A percentile compares a stretch with the other conserved stretches of the same genome.
Evolutionary conservation across 805 yeast genomes (phyloP).

Genomic region (Ogataea dorogensis): DNA sequence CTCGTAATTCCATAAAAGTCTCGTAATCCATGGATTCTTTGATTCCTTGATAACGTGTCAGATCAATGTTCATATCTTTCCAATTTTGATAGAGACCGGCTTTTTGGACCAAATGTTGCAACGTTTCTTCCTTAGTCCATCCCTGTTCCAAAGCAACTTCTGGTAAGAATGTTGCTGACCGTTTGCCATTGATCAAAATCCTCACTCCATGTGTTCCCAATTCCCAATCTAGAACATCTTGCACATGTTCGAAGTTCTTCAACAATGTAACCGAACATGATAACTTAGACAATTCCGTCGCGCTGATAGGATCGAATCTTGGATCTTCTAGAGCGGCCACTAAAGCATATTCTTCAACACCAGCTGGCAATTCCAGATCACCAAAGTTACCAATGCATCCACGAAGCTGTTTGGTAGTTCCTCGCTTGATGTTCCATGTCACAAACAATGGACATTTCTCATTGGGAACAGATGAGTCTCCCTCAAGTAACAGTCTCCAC

Average conservation of each 20-base stretch:
- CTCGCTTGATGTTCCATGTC: slow-evolving; percentile 65
- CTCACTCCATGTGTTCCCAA: slow-evolving; percentile 82
- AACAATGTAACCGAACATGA: slow-evolving; percentile 64
- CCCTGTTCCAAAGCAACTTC: slow-evolving; percentile 85
- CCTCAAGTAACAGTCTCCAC: slow-evolving; percentile 15
- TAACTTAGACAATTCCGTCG: slow-evolving; percentile 52
- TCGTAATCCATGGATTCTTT: slow-evolving; percentile 43
- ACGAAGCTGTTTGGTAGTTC: slow-evolving; percentile 46
- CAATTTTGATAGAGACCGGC: slow-evolving; percentile 48
- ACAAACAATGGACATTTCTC: slow-evolving; percentile 68
- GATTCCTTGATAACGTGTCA: slow-evolving; percentile 56
- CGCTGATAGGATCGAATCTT: slow-evolving; percentile 65
- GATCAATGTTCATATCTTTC: slow-evolving; percentile 38
- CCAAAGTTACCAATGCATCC: slow-evolving; percentile 95
- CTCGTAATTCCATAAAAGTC: slow-evolving; percentile 35
- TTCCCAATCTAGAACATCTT: slow-evolving; percentile 67
- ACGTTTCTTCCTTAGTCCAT: slow-evolving; percentile 73
- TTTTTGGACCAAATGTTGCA: slow-evolving; percentile 67
- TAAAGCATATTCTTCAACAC: slow-evolving; percentile 61
- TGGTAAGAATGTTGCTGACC: slow-evolving; percentile 83
- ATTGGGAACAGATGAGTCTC: slow-evolving; percentile 5
- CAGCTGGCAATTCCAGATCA: slow-evolving; percentile 49
- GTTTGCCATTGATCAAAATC: slow-evolving; percentile 45
- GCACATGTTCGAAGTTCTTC: slow-evolving; percentile 52
- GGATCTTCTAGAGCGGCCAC: slow-evolving; percentile 76